Conservation (phyloP, 2,329 filamentous ascomycete genomes). For the Ceratocystis variospora region DNA sequence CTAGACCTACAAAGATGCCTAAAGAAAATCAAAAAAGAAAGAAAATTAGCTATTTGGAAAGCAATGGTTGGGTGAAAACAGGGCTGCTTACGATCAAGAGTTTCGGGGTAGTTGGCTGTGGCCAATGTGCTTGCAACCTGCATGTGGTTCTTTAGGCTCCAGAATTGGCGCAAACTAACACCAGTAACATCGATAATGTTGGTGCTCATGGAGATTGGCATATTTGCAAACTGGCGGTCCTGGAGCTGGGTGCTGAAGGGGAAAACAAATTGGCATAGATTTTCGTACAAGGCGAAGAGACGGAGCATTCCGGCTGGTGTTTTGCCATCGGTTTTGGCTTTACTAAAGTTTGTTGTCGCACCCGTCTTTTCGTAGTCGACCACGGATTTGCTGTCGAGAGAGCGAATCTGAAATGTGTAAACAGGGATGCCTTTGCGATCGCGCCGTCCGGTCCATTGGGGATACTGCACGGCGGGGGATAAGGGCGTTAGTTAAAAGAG, state of each 20-base stretch:
- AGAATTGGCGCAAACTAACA: constrained; percentile 84
- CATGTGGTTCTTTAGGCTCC: constrained; percentile 90
- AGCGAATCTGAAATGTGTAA: constrained; percentile 77
- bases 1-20: constrained; percentile 18
- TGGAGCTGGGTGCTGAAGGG: constrained; percentile 66
- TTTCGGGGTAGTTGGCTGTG: constrained; percentile 91
- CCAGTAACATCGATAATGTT: constrained; percentile 90
- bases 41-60: constrained; percentile 5
- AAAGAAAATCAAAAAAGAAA: neutral
- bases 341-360: constrained; percentile 42
- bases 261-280: constrained; percentile 73
- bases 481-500: neutral
- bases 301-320: constrained; percentile 64
- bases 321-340: constrained; percentile 51
- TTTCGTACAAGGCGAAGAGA: constrained; percentile 87
- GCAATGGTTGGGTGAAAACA: neutral
- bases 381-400: constrained; percentile 71
- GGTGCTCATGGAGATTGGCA: constrained; percentile 82
- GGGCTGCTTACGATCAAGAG: constrained; percentile 63
- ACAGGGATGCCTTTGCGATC: constrained; percentile 82
- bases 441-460: constrained; percentile 85
- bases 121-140: constrained; percentile 78
- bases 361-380: constrained; percentile 57
- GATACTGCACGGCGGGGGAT: constrained; percentile 47
- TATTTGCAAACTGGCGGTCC: constrained; percentile 57